phyloP scores from a whole-genome alignment of 495 filamentous ascomycete genomes.

The Xylaria curta region DNA sequence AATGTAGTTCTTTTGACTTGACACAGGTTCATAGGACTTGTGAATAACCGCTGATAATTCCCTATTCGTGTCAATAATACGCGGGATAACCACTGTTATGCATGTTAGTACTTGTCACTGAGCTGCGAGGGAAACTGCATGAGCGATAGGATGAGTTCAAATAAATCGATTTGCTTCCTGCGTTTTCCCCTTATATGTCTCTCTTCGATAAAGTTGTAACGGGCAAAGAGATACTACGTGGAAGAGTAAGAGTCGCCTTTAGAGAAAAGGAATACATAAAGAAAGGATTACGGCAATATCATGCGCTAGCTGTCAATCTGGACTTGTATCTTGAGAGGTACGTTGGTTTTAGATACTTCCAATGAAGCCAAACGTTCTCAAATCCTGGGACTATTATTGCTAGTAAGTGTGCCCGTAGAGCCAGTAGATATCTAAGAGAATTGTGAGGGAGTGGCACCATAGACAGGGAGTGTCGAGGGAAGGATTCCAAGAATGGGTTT shows the following conservation, averaged over 20 bases:
- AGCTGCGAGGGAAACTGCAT: neutral
- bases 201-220: neutral
- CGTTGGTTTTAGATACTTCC: neutral
- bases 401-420: neutral
- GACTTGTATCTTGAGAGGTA: neutral
- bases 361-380: neutral
- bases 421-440: neutral
- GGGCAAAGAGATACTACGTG: neutral
- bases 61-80: too few relatives aligned
- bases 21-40: too few relatives aligned
- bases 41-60: too few relatives aligned
- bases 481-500: neutral
- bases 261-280: neutral
- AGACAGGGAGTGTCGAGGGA: neutral
- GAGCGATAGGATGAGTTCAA: neutral
- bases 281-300: neutral
- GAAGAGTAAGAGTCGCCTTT: neutral
- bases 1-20: too few relatives aligned
- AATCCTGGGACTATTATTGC: neutral
- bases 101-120: neutral
- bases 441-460: neutral
- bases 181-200: neutral
- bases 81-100: too few relatives aligned
- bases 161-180: neutral
- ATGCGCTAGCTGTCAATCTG: neutral